Percentiles rank a stretch among this genome's conserved stretches.
These are phyloP conservation scores for Talaromyces sp. DNA, from an alignment of 2,329 filamentous ascomycete species.

Conservation along the genomic window DNA sequence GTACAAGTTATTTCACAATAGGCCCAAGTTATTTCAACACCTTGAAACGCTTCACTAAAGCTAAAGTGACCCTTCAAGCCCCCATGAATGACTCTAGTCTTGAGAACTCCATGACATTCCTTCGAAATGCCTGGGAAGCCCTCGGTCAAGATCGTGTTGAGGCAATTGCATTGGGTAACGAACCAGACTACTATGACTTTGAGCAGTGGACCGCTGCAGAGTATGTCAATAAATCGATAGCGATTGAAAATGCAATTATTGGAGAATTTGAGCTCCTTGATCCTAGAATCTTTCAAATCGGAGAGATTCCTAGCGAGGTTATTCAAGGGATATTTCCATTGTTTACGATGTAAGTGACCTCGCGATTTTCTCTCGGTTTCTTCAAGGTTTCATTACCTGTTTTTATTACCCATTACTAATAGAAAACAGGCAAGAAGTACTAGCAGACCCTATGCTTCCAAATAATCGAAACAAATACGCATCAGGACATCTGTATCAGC, in stretches of 20 bases:
- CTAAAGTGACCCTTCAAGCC: constrained; percentile 14
- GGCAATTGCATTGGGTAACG: constrained; percentile 14
- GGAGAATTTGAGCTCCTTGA: constrained; percentile 1
- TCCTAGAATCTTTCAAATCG: constrained; percentile 3
- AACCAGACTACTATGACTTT: constrained; percentile 11
- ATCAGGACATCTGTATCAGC: constrained; percentile 15
- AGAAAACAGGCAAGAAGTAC: not conserved
- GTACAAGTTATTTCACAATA: constrained; percentile 6
- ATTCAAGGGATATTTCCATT: not conserved
- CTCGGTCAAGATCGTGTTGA: constrained; percentile 8
- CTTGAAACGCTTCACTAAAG: constrained; percentile 7
- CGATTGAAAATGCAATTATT: constrained; percentile 3
- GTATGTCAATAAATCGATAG: constrained; percentile 2
- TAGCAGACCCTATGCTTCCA: not conserved
- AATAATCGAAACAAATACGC: constrained; percentile 8
- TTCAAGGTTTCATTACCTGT: too few relatives aligned
- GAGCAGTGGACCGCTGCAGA: not conserved
- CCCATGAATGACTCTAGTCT: constrained; percentile 9
- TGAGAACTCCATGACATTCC: constrained; percentile 4
- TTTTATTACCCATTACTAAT: too few relatives aligned
- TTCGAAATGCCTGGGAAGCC: constrained; percentile 9
- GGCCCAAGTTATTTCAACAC: constrained; percentile 15
- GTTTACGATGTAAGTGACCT: not conserved
- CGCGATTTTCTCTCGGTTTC: too few relatives aligned
- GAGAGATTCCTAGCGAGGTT: constrained; percentile 8